These are phyloP conservation scores for Setaria italica DNA, from an alignment of 202 grass and related monocot species.

Conservation along the genomic window DNA sequence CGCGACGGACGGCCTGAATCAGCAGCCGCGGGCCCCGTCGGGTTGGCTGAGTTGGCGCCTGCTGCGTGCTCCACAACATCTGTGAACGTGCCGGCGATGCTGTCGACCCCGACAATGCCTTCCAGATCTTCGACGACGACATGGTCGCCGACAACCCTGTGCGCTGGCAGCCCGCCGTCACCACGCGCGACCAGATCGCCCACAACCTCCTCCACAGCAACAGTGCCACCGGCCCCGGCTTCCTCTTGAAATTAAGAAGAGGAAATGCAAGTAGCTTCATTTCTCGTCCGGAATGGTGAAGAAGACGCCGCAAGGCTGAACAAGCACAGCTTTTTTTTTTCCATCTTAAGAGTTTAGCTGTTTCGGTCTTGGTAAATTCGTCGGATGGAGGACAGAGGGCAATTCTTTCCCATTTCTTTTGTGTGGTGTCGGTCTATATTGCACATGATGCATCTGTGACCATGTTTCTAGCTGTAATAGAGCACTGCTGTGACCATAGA, in stretches of 20 bases:
- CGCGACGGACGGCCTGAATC: too few species aligned
- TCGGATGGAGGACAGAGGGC: conserved; percentile 35
- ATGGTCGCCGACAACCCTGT: conserved; percentile 62
- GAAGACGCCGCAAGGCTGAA: conserved; percentile 9
- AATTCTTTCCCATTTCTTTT: conserved; percentile 14
- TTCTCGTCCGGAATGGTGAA: background rate
- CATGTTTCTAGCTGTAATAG: too few species aligned
- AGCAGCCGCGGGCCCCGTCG: too few species aligned
- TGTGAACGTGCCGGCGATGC: conserved; percentile 75
- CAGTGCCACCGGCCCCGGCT: background rate
- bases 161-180: conserved; percentile 50
- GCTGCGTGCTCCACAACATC: conserved; percentile 93
- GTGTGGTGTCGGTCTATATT: background rate
- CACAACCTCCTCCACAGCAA: conserved; percentile 72
- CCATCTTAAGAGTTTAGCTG: background rate
- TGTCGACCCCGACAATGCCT: conserved; percentile 46
- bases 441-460: too few species aligned
- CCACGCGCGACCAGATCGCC: conserved; percentile 65
- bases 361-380: conserved; percentile 15
- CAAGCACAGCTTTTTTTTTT: background rate
- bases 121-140: conserved; percentile 65
- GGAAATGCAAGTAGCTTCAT: background rate
- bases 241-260: conserved; percentile 28
- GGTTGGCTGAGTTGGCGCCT: conserved; percentile 38
- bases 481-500: too few species aligned